Conservation (phyloP, 2,329 filamentous ascomycete genomes). For the Ramularia endophylla region DNA sequence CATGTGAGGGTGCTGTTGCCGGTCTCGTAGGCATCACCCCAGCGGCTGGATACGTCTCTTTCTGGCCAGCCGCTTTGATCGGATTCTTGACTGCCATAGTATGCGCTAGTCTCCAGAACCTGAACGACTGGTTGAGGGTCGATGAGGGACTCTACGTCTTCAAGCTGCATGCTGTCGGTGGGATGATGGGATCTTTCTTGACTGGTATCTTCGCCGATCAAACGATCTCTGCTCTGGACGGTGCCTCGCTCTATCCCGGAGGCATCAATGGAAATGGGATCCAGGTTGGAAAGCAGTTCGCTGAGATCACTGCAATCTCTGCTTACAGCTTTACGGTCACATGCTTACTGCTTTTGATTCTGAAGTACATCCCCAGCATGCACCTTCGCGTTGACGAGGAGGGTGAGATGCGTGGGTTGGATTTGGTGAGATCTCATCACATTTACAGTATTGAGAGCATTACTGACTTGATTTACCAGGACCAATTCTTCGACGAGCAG, state of each 20-base stretch:
- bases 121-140: conserved; percentile 50
- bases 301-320: conserved; percentile 50
- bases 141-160: conserved; percentile 57
- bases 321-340: conserved; percentile 49
- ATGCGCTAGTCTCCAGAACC: conserved; percentile 44
- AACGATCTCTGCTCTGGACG: conserved; percentile 45
- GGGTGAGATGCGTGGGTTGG: conserved; percentile 50
- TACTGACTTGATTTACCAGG: too few relatives aligned
- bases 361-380: conserved; percentile 52
- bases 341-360: conserved; percentile 45
- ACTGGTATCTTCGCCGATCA: conserved; percentile 53
- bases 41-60: conserved; percentile 39
- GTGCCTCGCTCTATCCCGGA: conserved; percentile 43
- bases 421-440: too few relatives aligned
- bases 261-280: conserved; percentile 51
- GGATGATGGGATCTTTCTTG: conserved; percentile 52
- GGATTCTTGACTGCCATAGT: conserved; percentile 52
- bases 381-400: conserved; percentile 51
- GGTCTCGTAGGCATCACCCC: conserved; percentile 57
- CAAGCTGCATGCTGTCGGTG: conserved; percentile 54
- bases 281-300: conserved; percentile 52
- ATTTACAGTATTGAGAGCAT: too few relatives aligned
- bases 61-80: conserved; percentile 44
- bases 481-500: conserved; percentile 54
- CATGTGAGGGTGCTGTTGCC: conserved; percentile 53